A percentile compares a stretch with the other conserved stretches of the same genome.
Evolutionary conservation across 1,284 basidiomycete genomes (phyloP).

Genomic region (Leccinum subrobustum): DNA sequence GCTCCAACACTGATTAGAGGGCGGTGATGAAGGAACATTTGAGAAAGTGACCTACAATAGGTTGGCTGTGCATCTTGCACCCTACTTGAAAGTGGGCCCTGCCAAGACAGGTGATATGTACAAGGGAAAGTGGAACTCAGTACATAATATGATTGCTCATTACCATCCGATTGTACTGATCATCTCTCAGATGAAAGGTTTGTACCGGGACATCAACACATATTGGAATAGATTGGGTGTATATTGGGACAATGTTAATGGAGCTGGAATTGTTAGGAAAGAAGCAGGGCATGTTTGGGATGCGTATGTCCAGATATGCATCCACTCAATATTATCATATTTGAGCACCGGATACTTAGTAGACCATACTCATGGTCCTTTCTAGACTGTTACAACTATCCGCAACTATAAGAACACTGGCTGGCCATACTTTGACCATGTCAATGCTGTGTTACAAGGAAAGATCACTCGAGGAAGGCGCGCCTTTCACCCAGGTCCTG

Average conservation of each 20-base stretch:
- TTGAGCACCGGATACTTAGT: background rate
- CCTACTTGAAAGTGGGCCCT: background rate
- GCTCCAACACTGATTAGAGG: background rate
- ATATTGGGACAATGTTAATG: background rate
- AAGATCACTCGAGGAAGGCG: background rate
- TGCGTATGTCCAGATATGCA: background rate
- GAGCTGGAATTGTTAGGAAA: background rate
- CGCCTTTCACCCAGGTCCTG: background rate
- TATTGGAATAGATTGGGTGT: background rate
- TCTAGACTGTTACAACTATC: background rate
- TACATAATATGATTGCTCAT: background rate
- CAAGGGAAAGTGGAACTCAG: background rate
- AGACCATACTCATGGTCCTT: background rate
- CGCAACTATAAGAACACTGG: background rate
- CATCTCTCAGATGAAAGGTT: background rate
- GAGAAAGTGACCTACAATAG: background rate
- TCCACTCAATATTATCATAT: too few relatives aligned
- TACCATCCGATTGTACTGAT: background rate
- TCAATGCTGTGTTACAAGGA: background rate
- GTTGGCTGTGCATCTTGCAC: background rate
- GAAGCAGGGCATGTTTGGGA: background rate
- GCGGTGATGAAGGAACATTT: background rate
- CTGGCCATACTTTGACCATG: background rate
- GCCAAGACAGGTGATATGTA: background rate
- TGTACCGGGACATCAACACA: background rate